Evolutionary conservation across 2,329 filamentous ascomycete species (phyloP), one percentile per base, ranked within the genome.

Genomic region (Calonectria fujianensis): DNA sequence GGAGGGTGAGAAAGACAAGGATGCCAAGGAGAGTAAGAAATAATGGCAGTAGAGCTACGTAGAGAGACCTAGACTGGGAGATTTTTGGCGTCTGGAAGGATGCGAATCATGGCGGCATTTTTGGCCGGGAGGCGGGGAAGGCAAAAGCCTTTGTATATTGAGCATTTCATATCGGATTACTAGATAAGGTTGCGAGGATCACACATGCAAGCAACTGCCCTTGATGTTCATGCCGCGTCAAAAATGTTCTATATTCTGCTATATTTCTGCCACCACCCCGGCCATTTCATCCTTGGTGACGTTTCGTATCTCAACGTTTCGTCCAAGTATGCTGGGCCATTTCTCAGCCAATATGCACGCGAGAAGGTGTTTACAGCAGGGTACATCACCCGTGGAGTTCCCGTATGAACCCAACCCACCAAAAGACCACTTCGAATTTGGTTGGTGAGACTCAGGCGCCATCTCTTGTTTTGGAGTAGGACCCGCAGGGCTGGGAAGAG

Each of bases 341-440:
- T 89, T 87, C 82, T 95, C 93, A 8, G 89, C 93, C 70, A 98
- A 84, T 51, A 96, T 85, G 83, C 95, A 97, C 1, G 96, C 96
- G 20, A 98, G 89, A 7, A 98, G 85, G 85, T 99, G 96, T 86
- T 98, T 98, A 84, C 96, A 99, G 70, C 85, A 94, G 79, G 92
- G 90, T 73, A 90, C 86, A 48, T 85, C 82, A 13, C 78, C 82
- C 0, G 75, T 81, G 4, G 79, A 80, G 24, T 16, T 29, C 16
- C 24, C 57, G n/a, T 41, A 63, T 63, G 16, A 63, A 71, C 86
- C 87, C 68, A 89, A 66, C 0, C 91, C 91, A 0, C 92, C 91
- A 78, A 92, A 91, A 35, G 80, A 74, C 83, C 85, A 85, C 76
- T 52, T 70, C 61, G n/a, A 50, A 29, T 74, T 37, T 50, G 67